Conservation (phyloP, 2,329 filamentous ascomycete species). For the Tetracladium maxilliforme region DNA sequence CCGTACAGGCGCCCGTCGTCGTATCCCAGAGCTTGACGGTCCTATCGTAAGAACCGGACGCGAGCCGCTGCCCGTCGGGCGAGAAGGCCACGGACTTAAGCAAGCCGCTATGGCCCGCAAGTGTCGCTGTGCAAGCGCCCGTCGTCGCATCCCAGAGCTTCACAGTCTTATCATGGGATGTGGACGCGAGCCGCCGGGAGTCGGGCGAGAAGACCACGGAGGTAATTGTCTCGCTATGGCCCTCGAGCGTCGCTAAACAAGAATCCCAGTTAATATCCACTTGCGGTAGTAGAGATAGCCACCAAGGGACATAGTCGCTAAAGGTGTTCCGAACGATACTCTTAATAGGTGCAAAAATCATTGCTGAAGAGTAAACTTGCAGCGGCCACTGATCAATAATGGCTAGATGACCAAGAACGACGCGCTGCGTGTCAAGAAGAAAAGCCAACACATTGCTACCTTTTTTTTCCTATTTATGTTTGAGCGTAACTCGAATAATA, state of each 20-base stretch:
- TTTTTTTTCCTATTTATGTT: too few species aligned
- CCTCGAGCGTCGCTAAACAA: slow-evolving; percentile 7
- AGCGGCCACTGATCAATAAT: too few species aligned
- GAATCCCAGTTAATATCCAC: too few species aligned
- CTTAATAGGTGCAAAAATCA: too few species aligned
- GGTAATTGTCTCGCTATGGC: slow-evolving; percentile 2
- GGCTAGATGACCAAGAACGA: too few species aligned
- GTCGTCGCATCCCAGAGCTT: slow-evolving; percentile 4
- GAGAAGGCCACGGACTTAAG: slow-evolving; percentile 4
- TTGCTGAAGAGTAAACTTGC: too few species aligned
- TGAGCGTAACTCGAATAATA: too few species aligned
- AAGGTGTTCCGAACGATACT: too few species aligned
- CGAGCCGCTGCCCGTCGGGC: slow-evolving; percentile 3
- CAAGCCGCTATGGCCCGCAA: slow-evolving; percentile 2
- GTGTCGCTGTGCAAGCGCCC: slow-evolving; percentile 1
- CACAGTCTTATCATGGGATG: slow-evolving; percentile 2
- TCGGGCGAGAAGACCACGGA: slow-evolving; percentile 4
- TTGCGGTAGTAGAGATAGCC: too few species aligned
- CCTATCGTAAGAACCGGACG: slow-evolving; percentile 1
- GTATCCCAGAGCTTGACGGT: slow-evolving; percentile 2
- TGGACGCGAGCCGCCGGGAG: slow-evolving; percentile 2
- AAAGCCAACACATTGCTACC: too few species aligned
- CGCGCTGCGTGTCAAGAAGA: too few species aligned
- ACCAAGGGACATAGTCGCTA: too few species aligned
- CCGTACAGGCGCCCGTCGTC: not conserved